A percentile compares a stretch with the other conserved stretches of the same genome.
Conservation (phyloP, 345 rosid genomes). For the thale cress (Arabidopsis thaliana) region TAIR10.1 NC_003075.7:15942001-15942500, state of each 20-base stretch:
- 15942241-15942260: slow-evolving; percentile 4
- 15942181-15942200: neutral
- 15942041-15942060: neutral
- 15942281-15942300: slow-evolving; percentile 18
- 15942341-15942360: slow-evolving; percentile 4
- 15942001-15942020: neutral
- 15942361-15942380: neutral
- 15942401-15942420: neutral
- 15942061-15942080: neutral
- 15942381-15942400: slow-evolving; percentile 6
- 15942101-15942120: neutral
- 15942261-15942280: neutral
- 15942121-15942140: neutral
- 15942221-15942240: slow-evolving; percentile 17
- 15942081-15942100: neutral
- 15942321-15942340: slow-evolving; percentile 9
- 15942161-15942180: neutral
- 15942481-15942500: neutral
- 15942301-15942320: slow-evolving; percentile 8
- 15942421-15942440: neutral
- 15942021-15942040: neutral
- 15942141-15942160: neutral
- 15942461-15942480: slow-evolving; percentile 3
- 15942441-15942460: slow-evolving; percentile 3
- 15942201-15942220: slow-evolving; percentile 34